Conservation (phyloP, 2,329 filamentous ascomycete species). For the Xylaria sp. region DNA sequence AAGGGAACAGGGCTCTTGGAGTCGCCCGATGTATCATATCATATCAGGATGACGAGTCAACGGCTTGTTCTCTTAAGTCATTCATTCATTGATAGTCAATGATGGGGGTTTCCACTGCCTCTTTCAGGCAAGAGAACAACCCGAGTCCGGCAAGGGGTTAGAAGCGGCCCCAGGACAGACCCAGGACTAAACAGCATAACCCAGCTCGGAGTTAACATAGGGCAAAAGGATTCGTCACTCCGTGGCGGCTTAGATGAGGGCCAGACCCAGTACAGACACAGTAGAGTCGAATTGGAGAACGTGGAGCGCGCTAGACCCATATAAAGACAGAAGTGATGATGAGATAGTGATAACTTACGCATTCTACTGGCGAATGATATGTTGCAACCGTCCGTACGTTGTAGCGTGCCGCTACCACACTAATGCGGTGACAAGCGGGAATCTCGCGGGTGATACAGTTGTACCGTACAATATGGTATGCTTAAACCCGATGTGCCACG, state of each 20-base stretch:
- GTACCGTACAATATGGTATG: background rate
- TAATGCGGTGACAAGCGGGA: conserved; percentile 17
- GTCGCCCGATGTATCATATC: background rate
- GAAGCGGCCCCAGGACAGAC: no score
- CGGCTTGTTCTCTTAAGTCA: conserved; percentile 7
- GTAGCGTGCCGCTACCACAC: conserved; percentile 10
- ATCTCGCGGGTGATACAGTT: conserved; percentile 1
- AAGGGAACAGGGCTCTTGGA: background rate
- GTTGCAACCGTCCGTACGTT: background rate
- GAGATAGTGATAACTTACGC: conserved; percentile 33
- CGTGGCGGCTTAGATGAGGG: background rate
- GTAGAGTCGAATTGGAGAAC: background rate
- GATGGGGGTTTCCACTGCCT: no score
- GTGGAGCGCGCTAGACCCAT: conserved; percentile 19
- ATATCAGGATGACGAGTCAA: background rate
- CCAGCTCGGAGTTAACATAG: background rate
- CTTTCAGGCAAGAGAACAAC: conserved; percentile 2
- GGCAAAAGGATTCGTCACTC: conserved; percentile 13
- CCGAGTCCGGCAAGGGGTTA: background rate
- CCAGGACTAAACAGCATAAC: background rate
- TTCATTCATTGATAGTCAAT: background rate
- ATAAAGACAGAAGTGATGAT: background rate
- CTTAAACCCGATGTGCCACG: background rate
- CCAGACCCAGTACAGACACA: background rate
- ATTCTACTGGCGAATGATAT: conserved; percentile 28